Evolutionary conservation across 495 filamentous ascomycete species (phyloP), one percentile per base, ranked within the genome.

Genomic region (Penicillium canescens): DNA sequence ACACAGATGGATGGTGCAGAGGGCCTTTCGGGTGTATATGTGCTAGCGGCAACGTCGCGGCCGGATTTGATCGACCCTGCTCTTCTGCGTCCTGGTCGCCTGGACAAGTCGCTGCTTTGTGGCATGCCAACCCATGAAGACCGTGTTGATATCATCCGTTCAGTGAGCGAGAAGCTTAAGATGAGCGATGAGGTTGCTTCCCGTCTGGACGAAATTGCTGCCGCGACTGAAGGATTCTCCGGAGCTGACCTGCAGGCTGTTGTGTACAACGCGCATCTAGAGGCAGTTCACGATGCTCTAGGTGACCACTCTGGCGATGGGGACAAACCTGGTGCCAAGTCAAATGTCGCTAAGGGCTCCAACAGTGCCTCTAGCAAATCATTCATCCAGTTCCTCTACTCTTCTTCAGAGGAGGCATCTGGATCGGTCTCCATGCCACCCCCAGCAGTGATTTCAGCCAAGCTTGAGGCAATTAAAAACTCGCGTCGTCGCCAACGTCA

Each of bases 1-100:
- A 98, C 94, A 4, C 95, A 97, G 70, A 98, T 98, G 95, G 94
- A 98, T 63, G 94, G 94, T 63, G 95, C 95, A 2, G 95, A 98
- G 66, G 94, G 95, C 14, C 72, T 98, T 5, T 89, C 86, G 0
- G 95, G 95, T 0, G 94, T 98, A 2, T 98, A 98, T 61, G 94
- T 98, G 2, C 83, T 98, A 4, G 94, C 94, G 24, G 94, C 94
- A 12, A 98, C 94, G 2, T 88, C 83, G 3, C 76, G 94, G 23
- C 94, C 94, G 0, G 95, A 98, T 68, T 66, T 98, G 6, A 98
- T 98, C 40, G 94, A 98, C 63, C 93, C 94, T 2, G 94, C 94
- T 3, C 74, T 98, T 26, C 72, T 98, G 36, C 80, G 94, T 37
- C 94, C 94, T 0, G 94, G 94, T 6, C 82, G 94, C 47, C 71